phyloP scores from a whole-genome alignment of 2,329 filamentous ascomycete genomes.

The Trichophyton equinum region DNA sequence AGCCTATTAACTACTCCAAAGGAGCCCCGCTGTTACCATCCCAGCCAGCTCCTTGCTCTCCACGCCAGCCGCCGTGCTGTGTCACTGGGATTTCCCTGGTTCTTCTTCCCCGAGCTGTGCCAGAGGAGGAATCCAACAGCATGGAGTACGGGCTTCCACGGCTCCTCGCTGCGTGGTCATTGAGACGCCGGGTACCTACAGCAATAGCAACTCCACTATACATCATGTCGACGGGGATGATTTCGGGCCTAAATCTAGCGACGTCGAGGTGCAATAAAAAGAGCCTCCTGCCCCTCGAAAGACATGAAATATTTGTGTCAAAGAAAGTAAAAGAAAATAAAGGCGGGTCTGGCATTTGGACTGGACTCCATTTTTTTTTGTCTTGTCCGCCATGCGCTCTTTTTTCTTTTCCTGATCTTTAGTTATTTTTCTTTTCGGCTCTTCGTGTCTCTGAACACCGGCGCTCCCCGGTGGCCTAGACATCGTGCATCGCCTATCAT shows the following conservation, averaged over 20 bases:
- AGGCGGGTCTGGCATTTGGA: background rate
- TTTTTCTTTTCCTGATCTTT: background rate
- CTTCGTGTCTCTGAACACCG: background rate
- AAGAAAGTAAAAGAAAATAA: background rate
- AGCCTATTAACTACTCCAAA: background rate
- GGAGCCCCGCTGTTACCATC: background rate
- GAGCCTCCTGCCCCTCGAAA: background rate
- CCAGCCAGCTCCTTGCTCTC: background rate
- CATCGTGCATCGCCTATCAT: background rate
- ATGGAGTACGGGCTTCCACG: background rate
- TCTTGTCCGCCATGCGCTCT: background rate
- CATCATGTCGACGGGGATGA: slow-evolving; percentile 4
- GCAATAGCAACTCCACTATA: slow-evolving; percentile 7
- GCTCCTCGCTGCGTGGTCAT: background rate
- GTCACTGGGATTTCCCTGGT: slow-evolving; percentile 3
- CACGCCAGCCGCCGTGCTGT: slow-evolving; percentile 4
- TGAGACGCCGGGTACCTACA: slow-evolving; percentile 10
- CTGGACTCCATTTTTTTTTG: background rate
- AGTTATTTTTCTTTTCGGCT: too few relatives aligned
- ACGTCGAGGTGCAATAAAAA: background rate
- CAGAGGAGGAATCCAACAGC: background rate
- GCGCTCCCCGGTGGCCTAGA: background rate
- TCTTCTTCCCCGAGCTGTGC: background rate
- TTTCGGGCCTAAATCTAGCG: background rate
- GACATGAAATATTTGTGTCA: background rate